Percentiles rank a stretch among this genome's conserved stretches.
phyloP scores from a whole-genome alignment of 78 protist species.

The Planoprotostelium fungivorum region DNA sequence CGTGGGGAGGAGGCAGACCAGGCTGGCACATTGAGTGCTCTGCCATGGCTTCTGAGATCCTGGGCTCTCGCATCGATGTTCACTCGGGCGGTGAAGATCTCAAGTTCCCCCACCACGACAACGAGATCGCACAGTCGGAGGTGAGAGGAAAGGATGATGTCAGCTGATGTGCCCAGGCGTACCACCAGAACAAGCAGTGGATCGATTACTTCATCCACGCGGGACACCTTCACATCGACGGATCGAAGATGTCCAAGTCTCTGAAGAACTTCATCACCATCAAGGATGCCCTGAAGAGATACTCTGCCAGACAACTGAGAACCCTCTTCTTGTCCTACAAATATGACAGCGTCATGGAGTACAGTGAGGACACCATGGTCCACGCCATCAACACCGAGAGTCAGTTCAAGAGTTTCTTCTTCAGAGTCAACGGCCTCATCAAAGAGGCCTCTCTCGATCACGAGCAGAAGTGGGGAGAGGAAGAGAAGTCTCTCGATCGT shows the following conservation, averaged over 20 bases:
- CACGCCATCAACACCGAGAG: slow-evolving; percentile 68
- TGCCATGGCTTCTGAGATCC: slow-evolving; percentile 85
- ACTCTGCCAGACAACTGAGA: slow-evolving; percentile 90
- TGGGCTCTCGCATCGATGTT: slow-evolving; percentile 70
- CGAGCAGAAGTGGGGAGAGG: slow-evolving; percentile 35
- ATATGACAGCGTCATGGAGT: slow-evolving; percentile 72
- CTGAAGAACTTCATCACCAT: slow-evolving; percentile 98
- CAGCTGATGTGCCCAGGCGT: slow-evolving; percentile 8
- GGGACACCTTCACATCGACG: slow-evolving; percentile 90
- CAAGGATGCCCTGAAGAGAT: slow-evolving; percentile 66
- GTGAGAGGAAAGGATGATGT: neutral
- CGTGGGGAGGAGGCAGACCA: slow-evolving; percentile 99
- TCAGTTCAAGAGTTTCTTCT: slow-evolving; percentile 85
- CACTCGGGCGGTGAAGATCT: slow-evolving; percentile 97
- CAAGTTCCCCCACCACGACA: slow-evolving; percentile 99
- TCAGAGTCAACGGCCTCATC: slow-evolving; percentile 42
- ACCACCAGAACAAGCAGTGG: slow-evolving; percentile 79
- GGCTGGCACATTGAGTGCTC: slow-evolving; percentile 99
- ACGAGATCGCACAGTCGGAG: slow-evolving; percentile 97
- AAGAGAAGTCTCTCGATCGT: slow-evolving; percentile 21
- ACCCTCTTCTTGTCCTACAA: slow-evolving; percentile 81
- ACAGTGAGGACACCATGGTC: slow-evolving; percentile 67
- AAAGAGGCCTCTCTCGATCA: slow-evolving; percentile 12
- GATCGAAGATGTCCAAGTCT: slow-evolving; percentile 96
- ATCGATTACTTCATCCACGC: slow-evolving; percentile 92